Evolutionary conservation across 225 moss, liverwort and hornwort genomes (phyloP), one percentile per base, ranked within the genome.

Genomic region (Polytrichum commune): DNA sequence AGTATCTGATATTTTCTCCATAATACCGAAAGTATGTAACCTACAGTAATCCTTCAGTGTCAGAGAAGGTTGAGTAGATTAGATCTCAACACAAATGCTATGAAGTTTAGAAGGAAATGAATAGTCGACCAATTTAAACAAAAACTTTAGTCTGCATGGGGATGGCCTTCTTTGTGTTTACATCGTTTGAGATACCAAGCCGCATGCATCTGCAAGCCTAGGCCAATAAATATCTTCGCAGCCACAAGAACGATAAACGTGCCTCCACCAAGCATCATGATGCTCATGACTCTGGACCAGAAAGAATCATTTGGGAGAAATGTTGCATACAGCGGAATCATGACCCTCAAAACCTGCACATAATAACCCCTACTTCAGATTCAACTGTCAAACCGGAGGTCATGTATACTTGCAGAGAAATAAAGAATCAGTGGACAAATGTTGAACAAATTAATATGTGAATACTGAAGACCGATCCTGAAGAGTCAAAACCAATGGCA

Each of bases 191-290:
- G 82, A 77, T 98, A 98, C 98, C 98, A 95, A 29, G 82, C 86
- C 23, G 98, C 95, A 82, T 98, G 91, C 76, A 78, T 85, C 81
- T 98, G 98, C 83, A 98, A 81, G 71, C 95, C 90, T 58, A 98
- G 78, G 54, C 98, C 98, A 55, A 95, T 84, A 46, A 86, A 74
- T 25, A 98, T 81, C 77, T 98, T 98, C 71, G 88, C 63, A 26
- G 91, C 79, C 8, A 91, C 71, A 65, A 95, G 88, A 60, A 91
- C 70, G 33, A 80, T 74, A 66, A 88, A 98, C 10, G 98, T 95
- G 32, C 86, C 81, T 73, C 82, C 93, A 65, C 86, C 90, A 20
- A 91, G 86, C 68, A 93, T 70, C 65, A 91, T 58, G 57, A 90
- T 80, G 67, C 77, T 84, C 13, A 75, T 75, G 69, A 82, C 76